phyloP scores from a whole-genome alignment of 163 green algal species.

The Smithsoniella earleae region DNA sequence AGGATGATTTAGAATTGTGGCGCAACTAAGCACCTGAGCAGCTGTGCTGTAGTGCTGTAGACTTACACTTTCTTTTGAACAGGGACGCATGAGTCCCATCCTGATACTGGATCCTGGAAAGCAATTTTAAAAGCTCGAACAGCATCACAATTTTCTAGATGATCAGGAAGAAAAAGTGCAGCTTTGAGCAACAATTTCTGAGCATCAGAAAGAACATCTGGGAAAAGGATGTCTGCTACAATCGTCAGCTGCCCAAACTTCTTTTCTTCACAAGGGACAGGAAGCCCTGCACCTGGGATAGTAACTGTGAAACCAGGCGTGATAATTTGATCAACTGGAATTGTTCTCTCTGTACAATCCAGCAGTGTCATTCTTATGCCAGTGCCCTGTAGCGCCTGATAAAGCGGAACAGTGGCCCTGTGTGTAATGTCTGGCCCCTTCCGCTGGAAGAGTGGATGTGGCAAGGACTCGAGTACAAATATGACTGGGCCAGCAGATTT shows the following conservation, averaged over 20 bases:
- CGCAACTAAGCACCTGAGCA: too few species aligned
- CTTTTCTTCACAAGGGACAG: not conserved
- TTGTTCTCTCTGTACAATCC: conserved; percentile 42
- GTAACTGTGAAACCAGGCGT: conserved; percentile 47
- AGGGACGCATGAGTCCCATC: conserved; percentile 48
- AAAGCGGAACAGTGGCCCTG: conserved; percentile 52
- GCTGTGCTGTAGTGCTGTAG: too few species aligned
- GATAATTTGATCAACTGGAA: conserved; percentile 60
- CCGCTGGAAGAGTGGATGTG: conserved; percentile 50
- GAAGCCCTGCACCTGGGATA: conserved; percentile 53
- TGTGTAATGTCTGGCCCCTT: conserved; percentile 52
- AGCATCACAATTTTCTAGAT: conserved; percentile 47
- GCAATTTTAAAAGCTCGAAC: conserved; percentile 51
- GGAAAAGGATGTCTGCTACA: conserved; percentile 64
- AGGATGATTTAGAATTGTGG: too few species aligned
- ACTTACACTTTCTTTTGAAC: too few species aligned
- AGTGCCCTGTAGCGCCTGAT: conserved; percentile 54
- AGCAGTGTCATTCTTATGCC: conserved; percentile 50
- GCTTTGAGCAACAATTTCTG: conserved; percentile 61
- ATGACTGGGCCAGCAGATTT: conserved; percentile 52
- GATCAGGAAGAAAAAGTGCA: conserved; percentile 55
- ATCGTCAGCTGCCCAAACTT: conserved; percentile 54
- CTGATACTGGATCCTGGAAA: conserved; percentile 50
- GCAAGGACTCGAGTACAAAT: conserved; percentile 50
- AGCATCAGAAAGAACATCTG: conserved; percentile 47